Evolutionary conservation across 768 basidiomycete genomes (phyloP).

Genomic region (Russula ochroleuca): DNA sequence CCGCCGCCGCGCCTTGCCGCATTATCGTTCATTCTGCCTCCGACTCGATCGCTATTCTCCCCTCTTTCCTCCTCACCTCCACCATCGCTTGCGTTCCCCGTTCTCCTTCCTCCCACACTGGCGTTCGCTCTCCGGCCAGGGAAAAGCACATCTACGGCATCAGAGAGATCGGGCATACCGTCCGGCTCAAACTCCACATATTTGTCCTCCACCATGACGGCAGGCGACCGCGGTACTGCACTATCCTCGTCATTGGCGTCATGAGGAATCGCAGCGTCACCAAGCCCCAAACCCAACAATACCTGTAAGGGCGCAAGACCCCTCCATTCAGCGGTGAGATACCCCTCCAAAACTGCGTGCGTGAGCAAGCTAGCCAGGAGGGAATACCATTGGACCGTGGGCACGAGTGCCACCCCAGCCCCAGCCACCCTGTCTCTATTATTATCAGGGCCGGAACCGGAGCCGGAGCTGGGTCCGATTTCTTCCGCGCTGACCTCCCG

Average conservation of each 20-base stretch:
- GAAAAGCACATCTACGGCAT: slow-evolving; percentile 67
- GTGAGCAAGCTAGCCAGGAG: slow-evolving; percentile 72
- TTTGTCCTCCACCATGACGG: slow-evolving; percentile 29
- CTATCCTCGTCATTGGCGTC: neutral
- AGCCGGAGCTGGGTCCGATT: too few relatives aligned
- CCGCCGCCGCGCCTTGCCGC: slow-evolving; percentile 38
- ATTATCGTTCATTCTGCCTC: slow-evolving; percentile 56
- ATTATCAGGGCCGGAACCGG: neutral
- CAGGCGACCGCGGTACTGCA: neutral
- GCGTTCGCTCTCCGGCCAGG: slow-evolving; percentile 40
- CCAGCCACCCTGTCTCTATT: neutral
- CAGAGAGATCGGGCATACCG: slow-evolving; percentile 61
- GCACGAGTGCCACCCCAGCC: slow-evolving; percentile 47
- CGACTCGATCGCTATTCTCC: slow-evolving; percentile 75
- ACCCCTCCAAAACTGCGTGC: slow-evolving; percentile 81
- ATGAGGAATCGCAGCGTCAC: slow-evolving; percentile 27
- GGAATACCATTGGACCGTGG: slow-evolving; percentile 78
- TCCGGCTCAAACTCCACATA: slow-evolving; percentile 70
- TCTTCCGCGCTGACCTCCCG: slow-evolving; percentile 49
- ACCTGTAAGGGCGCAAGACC: slow-evolving; percentile 67
- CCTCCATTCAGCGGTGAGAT: slow-evolving; percentile 75
- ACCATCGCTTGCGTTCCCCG: slow-evolving; percentile 32
- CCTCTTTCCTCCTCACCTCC: slow-evolving; percentile 47
- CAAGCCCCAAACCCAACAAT: slow-evolving; percentile 67
- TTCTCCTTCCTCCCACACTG: slow-evolving; percentile 30